Base-by-base conservation (phyloP, 345 rosid genomes). In the Arabis hirsuta region DNA sequence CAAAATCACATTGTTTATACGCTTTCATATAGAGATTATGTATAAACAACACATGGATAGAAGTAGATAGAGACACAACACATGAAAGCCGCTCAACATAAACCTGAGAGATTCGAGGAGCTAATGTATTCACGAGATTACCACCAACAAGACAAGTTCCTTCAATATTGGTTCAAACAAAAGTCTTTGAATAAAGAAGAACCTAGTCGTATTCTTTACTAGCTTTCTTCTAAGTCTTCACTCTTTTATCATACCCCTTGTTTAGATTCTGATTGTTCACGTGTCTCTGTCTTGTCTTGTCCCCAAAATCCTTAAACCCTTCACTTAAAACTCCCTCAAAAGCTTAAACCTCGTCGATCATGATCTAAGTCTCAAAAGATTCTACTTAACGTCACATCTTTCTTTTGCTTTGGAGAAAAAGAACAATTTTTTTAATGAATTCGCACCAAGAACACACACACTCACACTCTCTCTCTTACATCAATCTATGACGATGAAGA, bases 281-380 rank as follows among this genome's bases (percentile, higher is more conserved):
- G 79, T 76, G 79, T 76, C 80, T 71, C 82, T 85, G 74, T 86
- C 95, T 82, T 83, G 77, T 88, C 87, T 42, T 70, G 67, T 71
- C 72, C 55, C 72, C 10, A 16, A 26, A 52, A 62, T 69, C 74
- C 74, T 76, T 69, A 69, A 76, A 69, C 74, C 57, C 69, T 62
- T 68, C 74, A 16, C 79, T 68, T 55, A 53, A 36, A 67, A 14
- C 45, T 50, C 38, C 1, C 6, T 31, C 1, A 62, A 62, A 62
- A 32, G 29, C 76, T 62, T 62, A 62, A 72, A 32, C 62, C 54
- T 57, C n/a, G n/a, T 58, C 48, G n/a, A 41, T 60, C 34, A 51
- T 61, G 2, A 48, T 39, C 67, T 71, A 39, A 50, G 12, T 12
- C 67, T 29, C 42, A 39, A 34, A 55, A 55, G 65, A 73, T 73